Conservation (phyloP, 192 early-diverging fungal genomes). For the Mortierella alpina region DNA sequence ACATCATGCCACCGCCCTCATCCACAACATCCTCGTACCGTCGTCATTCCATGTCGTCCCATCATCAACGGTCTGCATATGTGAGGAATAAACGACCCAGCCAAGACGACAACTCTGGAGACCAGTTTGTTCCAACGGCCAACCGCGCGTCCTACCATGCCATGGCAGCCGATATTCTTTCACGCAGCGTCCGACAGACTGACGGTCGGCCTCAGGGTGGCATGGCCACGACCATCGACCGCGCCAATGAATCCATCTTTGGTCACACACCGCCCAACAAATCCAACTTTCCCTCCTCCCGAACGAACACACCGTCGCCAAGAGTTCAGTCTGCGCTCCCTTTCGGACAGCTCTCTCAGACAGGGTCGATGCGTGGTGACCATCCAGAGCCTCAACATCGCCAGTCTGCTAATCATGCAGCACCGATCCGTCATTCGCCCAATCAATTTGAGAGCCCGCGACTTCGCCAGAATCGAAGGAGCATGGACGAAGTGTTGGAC, state of each 20-base stretch:
- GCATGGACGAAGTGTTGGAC: slow-evolving; percentile 31
- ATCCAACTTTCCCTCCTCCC: slow-evolving; percentile 47
- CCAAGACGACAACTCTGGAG: slow-evolving; percentile 35
- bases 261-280: slow-evolving; percentile 4
- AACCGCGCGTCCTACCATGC: slow-evolving; percentile 22
- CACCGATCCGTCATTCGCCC: slow-evolving; percentile 26
- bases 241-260: slow-evolving; percentile 6
- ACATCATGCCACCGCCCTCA: slow-evolving; percentile 47
- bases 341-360: slow-evolving; percentile 17
- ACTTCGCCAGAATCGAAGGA: slow-evolving; percentile 19
- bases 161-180: slow-evolving; percentile 28
- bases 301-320: slow-evolving; percentile 35
- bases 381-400: slow-evolving; percentile 11
- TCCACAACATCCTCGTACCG: slow-evolving; percentile 36
- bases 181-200: slow-evolving; percentile 17
- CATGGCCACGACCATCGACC: slow-evolving; percentile 11
- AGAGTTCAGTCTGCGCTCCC: slow-evolving; percentile 5
- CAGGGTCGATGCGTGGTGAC: slow-evolving; percentile 26
- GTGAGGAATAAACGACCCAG: slow-evolving; percentile 12
- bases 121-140: slow-evolving; percentile 43
- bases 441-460: slow-evolving; percentile 26
- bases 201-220: slow-evolving; percentile 21
- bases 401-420: slow-evolving; percentile 19
- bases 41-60: slow-evolving; percentile 39
- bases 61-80: slow-evolving; percentile 14